Evolutionary conservation across 805 yeast species (phyloP), one percentile per base, ranked within the genome.

Genomic region (Starmerella riodocensis): DNA sequence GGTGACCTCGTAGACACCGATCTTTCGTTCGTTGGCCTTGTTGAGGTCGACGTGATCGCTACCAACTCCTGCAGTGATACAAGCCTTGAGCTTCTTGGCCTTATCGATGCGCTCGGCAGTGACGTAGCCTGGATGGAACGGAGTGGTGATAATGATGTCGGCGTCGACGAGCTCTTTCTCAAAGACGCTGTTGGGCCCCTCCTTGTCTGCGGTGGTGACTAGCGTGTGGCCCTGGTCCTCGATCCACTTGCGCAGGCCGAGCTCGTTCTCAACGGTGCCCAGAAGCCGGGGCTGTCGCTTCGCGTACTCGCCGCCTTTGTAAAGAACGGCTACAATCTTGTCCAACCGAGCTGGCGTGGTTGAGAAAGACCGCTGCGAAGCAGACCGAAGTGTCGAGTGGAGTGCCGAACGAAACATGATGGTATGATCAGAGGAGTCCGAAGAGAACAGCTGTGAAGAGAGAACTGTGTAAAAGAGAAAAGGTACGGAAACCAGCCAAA

Each of bases 61-160:
- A 11, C 93, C 93, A 43, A 80, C 85, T 51, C 91, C 93, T 8
- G 93, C 93, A 35, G 86, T 80, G 50, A 78, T 67, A 44, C 76
- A 64, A 37, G 77, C 55, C 64, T 78, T 78, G 60, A 80, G 68
- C 38, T 76, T 78, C 57, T 75, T 74, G 25, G 88, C 86, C 54
- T 71, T 69, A 36, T 64, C 73, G 47, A 80, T 68, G 53, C 88
- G 69, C 51, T 74, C 78, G 43, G 67, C 65, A 40, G 77, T 71
- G 56, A 80, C 66, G 59, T 80, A 80, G 27, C 76, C 88, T 4
- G 93, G 91, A 60, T 71, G 82, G 70, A 81, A 80, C 3, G 93
- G 91, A 11, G 88, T 79, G 29, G 86, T 74, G 59, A 81, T 79
- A 53, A 80, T 70, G 37, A 80, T 67, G 50, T 80, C 91, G 4